Base-by-base conservation (phyloP, 768 basidiomycete species). In the Gloeopeniophorella convolvens region DNA sequence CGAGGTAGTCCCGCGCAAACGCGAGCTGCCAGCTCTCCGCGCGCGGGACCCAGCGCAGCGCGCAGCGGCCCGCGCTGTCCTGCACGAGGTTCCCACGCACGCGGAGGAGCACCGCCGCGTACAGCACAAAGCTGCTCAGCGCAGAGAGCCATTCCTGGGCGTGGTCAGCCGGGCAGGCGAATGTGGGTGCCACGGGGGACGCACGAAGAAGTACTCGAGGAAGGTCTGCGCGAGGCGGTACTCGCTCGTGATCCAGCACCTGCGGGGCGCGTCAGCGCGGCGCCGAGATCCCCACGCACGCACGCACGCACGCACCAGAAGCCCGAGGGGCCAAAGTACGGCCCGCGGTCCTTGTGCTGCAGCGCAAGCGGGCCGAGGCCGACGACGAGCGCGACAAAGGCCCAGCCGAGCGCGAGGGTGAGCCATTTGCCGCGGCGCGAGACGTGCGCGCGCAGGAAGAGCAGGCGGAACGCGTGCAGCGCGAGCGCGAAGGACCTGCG, bases 171-270 rank as follows among this genome's bases (percentile, higher is more conserved):
- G 33, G 15, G 40, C 15, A 41, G 43, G 26, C 13, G 18, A n/a
- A n/a, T 30, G 2, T 11, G 4, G 16, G 18, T 7, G 8, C 20
- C 6, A n/a, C 7, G 7, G n/a, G 9, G 5, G 4, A 63, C 69
- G 45, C 41, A 75, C 74, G 23, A 74, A 66, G 57, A 74, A 66
- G 56, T 75, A 77, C 58, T 75, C 74, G 16, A 74, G 57, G 42
- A 65, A 64, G 10, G 65, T 62, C 36, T 71, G 71, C 39, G 67
- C 68, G 13, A 44, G 24, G 2, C 70, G 67, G 55, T 77, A 77
- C 12, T 60, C 54, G 3, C 60, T 48, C 7, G 73, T 72, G 27
- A 77, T 74, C 71, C 74, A 75, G 48, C 75, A 74, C 68, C 68
- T 69, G 28, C 8, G 18, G 26, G 1, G 13, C 11, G 10, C 16